Percentiles rank a stretch among this genome's conserved stretches.
phyloP scores from a whole-genome alignment of 768 basidiomycete genomes.

The Leucosporidium creatinivorum region DNA sequence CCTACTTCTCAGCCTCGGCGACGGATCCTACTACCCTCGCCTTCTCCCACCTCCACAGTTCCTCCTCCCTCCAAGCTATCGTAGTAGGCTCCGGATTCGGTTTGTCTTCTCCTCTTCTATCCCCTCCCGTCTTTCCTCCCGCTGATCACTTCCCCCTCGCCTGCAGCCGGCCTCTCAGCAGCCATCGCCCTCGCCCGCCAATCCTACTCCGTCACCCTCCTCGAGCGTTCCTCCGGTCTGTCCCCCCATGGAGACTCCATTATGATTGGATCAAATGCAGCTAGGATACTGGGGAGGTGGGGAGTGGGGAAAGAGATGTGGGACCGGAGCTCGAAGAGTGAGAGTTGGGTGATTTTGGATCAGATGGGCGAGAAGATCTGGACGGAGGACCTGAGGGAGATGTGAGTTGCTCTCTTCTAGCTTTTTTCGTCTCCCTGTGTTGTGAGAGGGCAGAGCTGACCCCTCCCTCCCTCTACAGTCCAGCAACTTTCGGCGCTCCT shows the following conservation, averaged over 20 bases:
- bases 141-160: too few species aligned
- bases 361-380: not conserved
- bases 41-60: too few species aligned
- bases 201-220: conserved; percentile 18
- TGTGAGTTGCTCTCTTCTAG: conserved; percentile 6
- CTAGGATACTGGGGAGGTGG: conserved; percentile 17
- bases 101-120: not conserved
- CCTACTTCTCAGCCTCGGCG: too few species aligned
- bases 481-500: conserved; percentile 3
- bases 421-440: not conserved
- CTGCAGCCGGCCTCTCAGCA: conserved; percentile 25
- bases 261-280: conserved; percentile 20
- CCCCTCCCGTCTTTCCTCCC: not conserved
- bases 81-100: conserved; percentile 29
- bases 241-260: conserved; percentile 29
- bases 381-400: not conserved
- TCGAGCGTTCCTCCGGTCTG: conserved; percentile 23
- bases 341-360: conserved; percentile 17
- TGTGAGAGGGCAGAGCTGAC: not conserved
- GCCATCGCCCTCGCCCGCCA: conserved; percentile 32
- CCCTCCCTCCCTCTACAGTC: not conserved
- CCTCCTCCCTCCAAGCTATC: conserved; percentile 5
- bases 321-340: not conserved
- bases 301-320: conserved; percentile 26
- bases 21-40: too few species aligned